Percentiles rank a stretch among this genome's conserved stretches.
These are phyloP conservation scores for Candida nitratophila DNA, from an alignment of 805 yeast genomes.

Conservation along the genomic window DNA sequence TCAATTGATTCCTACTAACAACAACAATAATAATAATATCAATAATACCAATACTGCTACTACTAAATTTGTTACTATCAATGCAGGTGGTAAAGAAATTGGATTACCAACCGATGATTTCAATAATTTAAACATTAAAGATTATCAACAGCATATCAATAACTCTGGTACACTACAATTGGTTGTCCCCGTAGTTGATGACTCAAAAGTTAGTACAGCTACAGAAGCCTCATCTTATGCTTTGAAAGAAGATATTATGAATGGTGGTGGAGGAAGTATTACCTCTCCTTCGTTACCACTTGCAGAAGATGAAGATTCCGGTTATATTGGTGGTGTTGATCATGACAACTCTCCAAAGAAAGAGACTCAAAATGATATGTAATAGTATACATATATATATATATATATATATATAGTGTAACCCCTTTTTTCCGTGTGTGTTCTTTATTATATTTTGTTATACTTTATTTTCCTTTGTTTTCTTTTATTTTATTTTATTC, in stretches of 20 bases:
- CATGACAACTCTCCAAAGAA: conserved; percentile 9
- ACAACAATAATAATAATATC: no score
- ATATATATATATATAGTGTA: no score
- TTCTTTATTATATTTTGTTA: no score
- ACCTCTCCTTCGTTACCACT: neutral
- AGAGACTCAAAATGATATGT: conserved; percentile 15
- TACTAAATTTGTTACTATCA: neutral
- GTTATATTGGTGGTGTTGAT: no score
- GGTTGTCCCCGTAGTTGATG: neutral
- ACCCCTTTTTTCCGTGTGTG: neutral
- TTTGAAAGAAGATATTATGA: neutral
- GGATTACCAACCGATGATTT: neutral
- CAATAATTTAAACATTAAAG: neutral
- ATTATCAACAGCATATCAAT: neutral
- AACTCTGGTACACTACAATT: neutral
- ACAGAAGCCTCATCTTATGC: neutral
- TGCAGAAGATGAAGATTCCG: neutral
- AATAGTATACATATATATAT: no score
- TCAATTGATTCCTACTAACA: neutral
- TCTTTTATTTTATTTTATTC: no score
- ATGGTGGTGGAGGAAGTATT: neutral
- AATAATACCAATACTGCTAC: no score
- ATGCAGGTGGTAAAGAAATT: neutral
- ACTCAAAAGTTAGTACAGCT: neutral
- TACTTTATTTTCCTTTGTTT: no score